Conservation (phyloP, 148 eudicot genomes). For the Vaccinium vitisidaea region DNA sequence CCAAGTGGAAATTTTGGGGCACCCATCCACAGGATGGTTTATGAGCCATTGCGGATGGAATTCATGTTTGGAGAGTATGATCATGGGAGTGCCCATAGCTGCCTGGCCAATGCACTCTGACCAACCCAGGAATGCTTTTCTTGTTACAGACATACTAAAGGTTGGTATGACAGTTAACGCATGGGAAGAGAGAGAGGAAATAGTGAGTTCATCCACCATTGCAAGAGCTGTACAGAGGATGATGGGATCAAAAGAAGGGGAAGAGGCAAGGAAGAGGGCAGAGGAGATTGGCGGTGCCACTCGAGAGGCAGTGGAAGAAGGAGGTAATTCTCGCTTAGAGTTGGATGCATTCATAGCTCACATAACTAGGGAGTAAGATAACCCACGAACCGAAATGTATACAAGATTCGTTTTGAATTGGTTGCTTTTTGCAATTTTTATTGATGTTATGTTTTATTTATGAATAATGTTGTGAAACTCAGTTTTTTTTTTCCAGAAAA, state of each 20-base stretch:
- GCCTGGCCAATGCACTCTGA: constrained; percentile 14
- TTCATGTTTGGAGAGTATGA: neutral
- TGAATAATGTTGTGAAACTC: no score
- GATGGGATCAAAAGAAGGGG: constrained; percentile 21
- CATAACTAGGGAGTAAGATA: constrained; percentile 6
- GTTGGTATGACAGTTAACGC: neutral
- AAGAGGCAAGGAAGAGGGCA: constrained; percentile 13
- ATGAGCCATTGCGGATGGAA: constrained; percentile 13
- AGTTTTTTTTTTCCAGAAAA: no score
- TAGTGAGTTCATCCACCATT: neutral
- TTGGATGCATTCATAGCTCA: constrained; percentile 20
- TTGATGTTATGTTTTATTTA: no score
- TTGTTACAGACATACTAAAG: neutral
- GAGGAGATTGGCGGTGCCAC: neutral
- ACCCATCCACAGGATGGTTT: neutral
- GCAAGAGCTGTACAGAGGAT: neutral
- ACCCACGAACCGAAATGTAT: no score
- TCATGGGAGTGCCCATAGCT: neutral
- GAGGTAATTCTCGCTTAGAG: constrained; percentile 16
- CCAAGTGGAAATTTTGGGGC: constrained; percentile 1
- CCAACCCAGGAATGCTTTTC: neutral
- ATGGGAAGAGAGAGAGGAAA: neutral
- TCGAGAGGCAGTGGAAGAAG: neutral
- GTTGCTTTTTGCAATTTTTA: no score
- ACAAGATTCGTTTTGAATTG: no score